Evolutionary conservation across 306 rosid genomes (phyloP), one percentile per base, ranked within the genome.

Genomic region (Ormosia semicastrata): DNA sequence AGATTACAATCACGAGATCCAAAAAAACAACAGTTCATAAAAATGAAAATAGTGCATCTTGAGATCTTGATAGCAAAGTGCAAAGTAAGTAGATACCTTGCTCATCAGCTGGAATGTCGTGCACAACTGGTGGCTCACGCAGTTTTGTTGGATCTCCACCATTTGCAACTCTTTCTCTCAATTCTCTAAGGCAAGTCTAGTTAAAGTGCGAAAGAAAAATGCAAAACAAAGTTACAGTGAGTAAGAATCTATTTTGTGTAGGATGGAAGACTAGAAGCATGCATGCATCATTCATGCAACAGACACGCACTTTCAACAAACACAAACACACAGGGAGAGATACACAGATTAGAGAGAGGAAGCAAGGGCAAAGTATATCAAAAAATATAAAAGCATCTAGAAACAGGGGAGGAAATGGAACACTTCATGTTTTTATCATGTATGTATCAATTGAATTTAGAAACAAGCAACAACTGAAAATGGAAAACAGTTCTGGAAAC

Each of bases 131-230:
- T 11, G 85, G 68, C 60, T 93, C 96, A 3, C 77, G 90, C 86
- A 94, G 71, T 73, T 88, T 95, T 56, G 97, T 85, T n/a, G 98
- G 96, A 84, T 95, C 99, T 44, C 98, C 98, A 49, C 98, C 99
- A n/a, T 64, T 84, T 58, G 97, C 96, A 83, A 93, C 98, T 86
- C 93, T 93, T 82, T 92, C 98, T 87, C 99, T 88, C 78, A 95
- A 77, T 81, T 95, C 99, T 84, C 92, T 82, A 13, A 93, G 89
- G 76, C 94, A 78, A 75, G 87, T 79, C 99, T 95, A 82, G 60
- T 78, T 44, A 64, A 73, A 77, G 44, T 33, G 7, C 1, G 29
- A 24, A 9, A 59, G 2, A 49, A 52, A 64, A 14, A 49, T 29
- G 10, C 54, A 29, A 37, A 29, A 9, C 33, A 5, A 5, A 54